A percentile compares a stretch with the other conserved stretches of the same genome.
Evolutionary conservation across 1,284 basidiomycete genomes (phyloP).

Genomic region (Microbotryum intermedium): DNA sequence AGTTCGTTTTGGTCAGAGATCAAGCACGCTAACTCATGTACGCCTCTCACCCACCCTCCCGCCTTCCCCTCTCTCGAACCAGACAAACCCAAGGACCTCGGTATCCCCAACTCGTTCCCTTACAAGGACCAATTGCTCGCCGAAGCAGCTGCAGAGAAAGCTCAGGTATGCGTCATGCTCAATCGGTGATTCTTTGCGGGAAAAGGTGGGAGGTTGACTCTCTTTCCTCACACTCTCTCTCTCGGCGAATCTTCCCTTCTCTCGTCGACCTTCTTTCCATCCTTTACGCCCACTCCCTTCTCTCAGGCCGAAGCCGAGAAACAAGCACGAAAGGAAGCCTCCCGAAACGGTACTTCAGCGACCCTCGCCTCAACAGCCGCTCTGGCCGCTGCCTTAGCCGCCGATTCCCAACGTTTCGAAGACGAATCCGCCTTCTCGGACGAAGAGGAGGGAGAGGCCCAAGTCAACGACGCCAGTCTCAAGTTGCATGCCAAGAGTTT

Average conservation of each 20-base stretch:
- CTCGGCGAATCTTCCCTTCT: neutral
- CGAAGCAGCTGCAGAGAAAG: conserved; percentile 65
- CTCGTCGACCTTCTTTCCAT: neutral
- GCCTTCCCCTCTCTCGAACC: conserved; percentile 36
- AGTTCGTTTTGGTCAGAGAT: too few relatives aligned
- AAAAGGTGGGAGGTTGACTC: neutral
- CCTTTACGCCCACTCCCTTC: neutral
- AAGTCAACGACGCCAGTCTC: conserved; percentile 34
- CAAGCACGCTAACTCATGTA: neutral
- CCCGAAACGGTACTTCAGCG: conserved; percentile 17
- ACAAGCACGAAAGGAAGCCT: conserved; percentile 33
- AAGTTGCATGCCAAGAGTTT: conserved; percentile 47
- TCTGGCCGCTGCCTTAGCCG: conserved; percentile 30
- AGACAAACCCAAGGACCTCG: conserved; percentile 78
- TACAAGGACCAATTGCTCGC: conserved; percentile 95
- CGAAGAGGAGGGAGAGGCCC: conserved; percentile 35
- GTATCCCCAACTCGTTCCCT: conserved; percentile 94
- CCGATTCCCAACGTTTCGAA: conserved; percentile 26
- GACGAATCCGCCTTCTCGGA: conserved; percentile 24
- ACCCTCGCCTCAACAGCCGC: conserved; percentile 31
- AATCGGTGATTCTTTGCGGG: neutral
- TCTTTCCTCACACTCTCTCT: neutral
- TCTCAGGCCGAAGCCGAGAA: conserved; percentile 61
- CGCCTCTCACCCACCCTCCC: neutral
- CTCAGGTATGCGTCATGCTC: conserved; percentile 13